A percentile compares a stretch with the other conserved stretches of the same genome.
These are phyloP conservation scores for Blakeslea trispora DNA, from an alignment of 371 early-diverging fungal species.

Conservation along the genomic window DNA sequence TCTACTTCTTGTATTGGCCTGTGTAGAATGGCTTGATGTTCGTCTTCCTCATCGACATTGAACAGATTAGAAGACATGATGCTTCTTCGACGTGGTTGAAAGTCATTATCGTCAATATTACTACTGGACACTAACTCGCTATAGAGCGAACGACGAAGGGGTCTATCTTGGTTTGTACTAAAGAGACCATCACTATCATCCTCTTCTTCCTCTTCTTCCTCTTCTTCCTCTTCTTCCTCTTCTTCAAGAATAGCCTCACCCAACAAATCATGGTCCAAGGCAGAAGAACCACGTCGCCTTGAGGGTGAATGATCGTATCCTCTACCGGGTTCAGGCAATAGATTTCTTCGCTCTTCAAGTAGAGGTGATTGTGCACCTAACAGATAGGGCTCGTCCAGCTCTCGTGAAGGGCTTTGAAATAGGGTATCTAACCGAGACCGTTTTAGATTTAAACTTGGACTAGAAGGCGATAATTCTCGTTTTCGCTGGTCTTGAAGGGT, in stretches of 20 bases:
- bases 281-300: neutral
- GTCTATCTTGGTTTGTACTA: neutral
- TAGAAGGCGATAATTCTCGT: conserved; percentile 13
- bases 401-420: conserved; percentile 7
- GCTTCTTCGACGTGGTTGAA: neutral
- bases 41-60: conserved; percentile 16
- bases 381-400: neutral
- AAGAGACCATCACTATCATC: conserved; percentile 1
- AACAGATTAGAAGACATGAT: neutral
- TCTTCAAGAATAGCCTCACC: neutral
- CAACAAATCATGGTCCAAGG: neutral
- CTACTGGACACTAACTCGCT: conserved; percentile 5
- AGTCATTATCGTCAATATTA: neutral
- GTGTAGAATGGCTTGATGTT: neutral
- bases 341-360: neutral
- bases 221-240: neutral
- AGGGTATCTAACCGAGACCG: conserved; percentile 9
- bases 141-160: conserved; percentile 9
- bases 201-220: neutral
- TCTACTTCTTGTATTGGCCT: conserved; percentile 8
- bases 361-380: conserved; percentile 9
- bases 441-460: conserved; percentile 3
- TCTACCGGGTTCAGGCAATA: conserved; percentile 1
- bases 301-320: conserved; percentile 9
- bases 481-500: conserved; percentile 6